Evolutionary conservation across 2,329 filamentous ascomycete genomes (phyloP), one percentile per base, ranked within the genome.

Genomic region (Diplodia mutila): DNA sequence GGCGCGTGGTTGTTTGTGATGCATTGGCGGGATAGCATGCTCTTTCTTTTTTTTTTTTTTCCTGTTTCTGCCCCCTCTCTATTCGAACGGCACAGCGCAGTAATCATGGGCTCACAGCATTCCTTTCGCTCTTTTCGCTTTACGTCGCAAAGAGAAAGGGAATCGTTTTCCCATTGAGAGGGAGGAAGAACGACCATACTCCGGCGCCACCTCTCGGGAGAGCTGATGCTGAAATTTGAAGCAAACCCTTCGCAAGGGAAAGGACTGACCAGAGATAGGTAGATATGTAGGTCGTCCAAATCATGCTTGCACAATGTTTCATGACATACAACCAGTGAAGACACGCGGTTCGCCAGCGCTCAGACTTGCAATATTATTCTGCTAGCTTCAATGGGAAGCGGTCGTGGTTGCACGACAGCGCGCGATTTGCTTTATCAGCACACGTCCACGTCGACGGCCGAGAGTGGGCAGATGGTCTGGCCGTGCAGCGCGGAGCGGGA

Each of bases 11-110:
- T 46, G 29, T 34, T 51, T 34, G 53, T 34, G 53, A 37, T 37
- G 59, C 59, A 63, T 63, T 23, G 46, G 46, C 29, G 59, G 46
- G 46, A 49, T n/a, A 63, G 59, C 59, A 63, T 63, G 32, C 46
- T 63, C 42, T 63, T 51, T 51, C 6, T 27, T n/a, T 37, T 63
- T 9, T 7, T 51, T 14, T 37, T 63, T 9, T 7, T 51, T 14
- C n/a, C 14, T 49, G 21, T 51, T 49, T 11, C 6, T 63, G 21
- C 34, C 23, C 32, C n/a, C 8, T 21, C n/a, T 7, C 12, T 29
- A 21, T 32, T 29, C 9, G 18, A 46, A 48, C 27, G 59, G 27
- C 42, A 42, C 59, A 37, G 32, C 23, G 23, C 42, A 34, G 29
- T 37, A 51, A 51, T 51, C 42, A 54, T 34, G 27, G 52, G n/a